A percentile compares a stretch with the other conserved stretches of the same genome.
Conservation (phyloP, 345 rosid species). For the Pelargonium nanum region DNA sequence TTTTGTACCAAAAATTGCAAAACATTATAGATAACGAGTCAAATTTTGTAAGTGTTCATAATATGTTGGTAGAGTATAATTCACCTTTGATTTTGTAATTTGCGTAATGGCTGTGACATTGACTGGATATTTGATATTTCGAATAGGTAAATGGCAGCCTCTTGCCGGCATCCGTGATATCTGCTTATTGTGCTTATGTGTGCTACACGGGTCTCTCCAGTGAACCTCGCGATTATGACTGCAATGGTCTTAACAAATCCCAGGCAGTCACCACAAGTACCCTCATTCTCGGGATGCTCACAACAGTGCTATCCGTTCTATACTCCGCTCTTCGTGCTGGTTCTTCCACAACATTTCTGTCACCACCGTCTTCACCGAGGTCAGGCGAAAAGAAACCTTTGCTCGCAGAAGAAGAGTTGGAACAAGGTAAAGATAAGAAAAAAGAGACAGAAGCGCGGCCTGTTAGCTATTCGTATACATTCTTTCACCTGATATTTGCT, state of each 20-base stretch:
- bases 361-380: constrained; percentile 87
- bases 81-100: not conserved
- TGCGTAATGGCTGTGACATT: too few relatives aligned
- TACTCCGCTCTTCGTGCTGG: constrained; percentile 96
- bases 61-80: too few relatives aligned
- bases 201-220: constrained; percentile 96
- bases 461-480: constrained; percentile 71
- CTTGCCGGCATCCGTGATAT: constrained; percentile 87
- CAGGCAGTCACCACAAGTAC: constrained; percentile 69
- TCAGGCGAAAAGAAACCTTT: constrained; percentile 61
- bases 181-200: constrained; percentile 85
- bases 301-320: constrained; percentile 76
- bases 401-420: constrained; percentile 48
- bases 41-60: too few relatives aligned
- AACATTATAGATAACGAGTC: too few relatives aligned
- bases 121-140: constrained; percentile 11
- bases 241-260: constrained; percentile 83
- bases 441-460: constrained; percentile 53
- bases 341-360: constrained; percentile 71
- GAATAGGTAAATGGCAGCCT: constrained; percentile 89
- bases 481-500: constrained; percentile 90
- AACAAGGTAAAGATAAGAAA: constrained; percentile 52
- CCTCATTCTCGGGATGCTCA: constrained; percentile 81
- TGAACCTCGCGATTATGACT: constrained; percentile 81
- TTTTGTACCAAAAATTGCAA: too few relatives aligned